A percentile compares a stretch with the other conserved stretches of the same genome.
Evolutionary conservation across 2,329 filamentous ascomycete genomes (phyloP).

Genomic region (Xylariomycetidae sp.): DNA sequence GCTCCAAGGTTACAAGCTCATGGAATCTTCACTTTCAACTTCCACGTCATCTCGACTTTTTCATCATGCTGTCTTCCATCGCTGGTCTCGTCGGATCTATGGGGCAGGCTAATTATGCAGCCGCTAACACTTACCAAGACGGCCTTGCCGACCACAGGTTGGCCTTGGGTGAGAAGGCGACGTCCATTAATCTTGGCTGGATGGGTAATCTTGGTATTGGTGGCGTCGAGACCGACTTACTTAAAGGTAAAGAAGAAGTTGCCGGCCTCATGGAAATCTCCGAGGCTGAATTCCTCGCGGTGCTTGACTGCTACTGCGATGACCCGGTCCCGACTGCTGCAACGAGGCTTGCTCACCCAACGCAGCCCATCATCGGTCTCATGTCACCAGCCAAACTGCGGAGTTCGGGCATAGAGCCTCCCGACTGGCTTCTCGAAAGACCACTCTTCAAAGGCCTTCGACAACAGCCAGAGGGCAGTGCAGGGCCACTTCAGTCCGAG

Average conservation of each 20-base stretch:
- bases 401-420: not conserved
- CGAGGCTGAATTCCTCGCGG: not conserved
- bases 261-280: not conserved
- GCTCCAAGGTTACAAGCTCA: not conserved
- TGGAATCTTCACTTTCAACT: not conserved
- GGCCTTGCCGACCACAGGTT: not conserved
- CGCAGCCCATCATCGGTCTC: not conserved
- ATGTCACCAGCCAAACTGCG: not conserved
- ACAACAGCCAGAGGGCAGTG: not conserved
- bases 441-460: not conserved
- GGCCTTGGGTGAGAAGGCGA: not conserved
- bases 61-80: not conserved
- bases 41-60: not conserved
- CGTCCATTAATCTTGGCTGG: not conserved
- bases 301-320: not conserved
- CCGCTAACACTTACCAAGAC: not conserved
- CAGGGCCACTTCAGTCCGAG: not conserved
- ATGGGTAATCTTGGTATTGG: not conserved
- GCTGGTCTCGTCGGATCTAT: not conserved
- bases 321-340: not conserved
- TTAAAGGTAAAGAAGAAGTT: not conserved
- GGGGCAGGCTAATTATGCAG: not conserved
- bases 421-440: not conserved
- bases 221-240: not conserved
- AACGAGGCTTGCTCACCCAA: no score